These are phyloP conservation scores for Alternaria panax DNA, from an alignment of 2,329 filamentous ascomycete genomes.

Conservation along the genomic window DNA sequence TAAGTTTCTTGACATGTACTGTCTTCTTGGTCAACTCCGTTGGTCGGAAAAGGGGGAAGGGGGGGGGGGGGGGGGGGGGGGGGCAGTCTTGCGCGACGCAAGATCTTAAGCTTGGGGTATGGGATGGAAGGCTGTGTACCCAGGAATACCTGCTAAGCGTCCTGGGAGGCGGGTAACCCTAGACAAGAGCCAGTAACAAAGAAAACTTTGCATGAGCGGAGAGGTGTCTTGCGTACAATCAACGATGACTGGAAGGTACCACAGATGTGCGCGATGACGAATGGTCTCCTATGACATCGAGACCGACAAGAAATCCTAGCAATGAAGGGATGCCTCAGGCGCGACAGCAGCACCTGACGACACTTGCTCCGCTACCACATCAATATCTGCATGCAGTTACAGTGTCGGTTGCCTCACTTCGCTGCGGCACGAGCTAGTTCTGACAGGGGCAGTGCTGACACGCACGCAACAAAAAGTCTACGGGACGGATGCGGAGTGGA, in stretches of 20 bases:
- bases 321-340: neutral
- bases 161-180: neutral
- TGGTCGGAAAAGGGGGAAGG: no score
- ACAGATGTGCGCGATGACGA: neutral
- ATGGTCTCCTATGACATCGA: neutral
- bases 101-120: no score
- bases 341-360: neutral
- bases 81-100: neutral
- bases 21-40: neutral
- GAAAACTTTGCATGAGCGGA: neutral
- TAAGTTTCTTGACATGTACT: neutral
- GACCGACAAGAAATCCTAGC: neutral
- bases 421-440: neutral
- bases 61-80: no score
- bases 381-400: neutral
- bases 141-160: neutral
- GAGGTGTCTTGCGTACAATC: neutral
- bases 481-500: no score
- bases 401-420: neutral
- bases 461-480: neutral
- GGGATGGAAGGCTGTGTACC: neutral
- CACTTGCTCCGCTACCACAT: neutral
- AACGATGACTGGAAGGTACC: neutral
- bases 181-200: neutral
- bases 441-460: neutral